Evolutionary conservation across 2,329 filamentous ascomycete species (phyloP), one percentile per base, ranked within the genome.

Genomic region (Colletotrichum liaoningense): DNA sequence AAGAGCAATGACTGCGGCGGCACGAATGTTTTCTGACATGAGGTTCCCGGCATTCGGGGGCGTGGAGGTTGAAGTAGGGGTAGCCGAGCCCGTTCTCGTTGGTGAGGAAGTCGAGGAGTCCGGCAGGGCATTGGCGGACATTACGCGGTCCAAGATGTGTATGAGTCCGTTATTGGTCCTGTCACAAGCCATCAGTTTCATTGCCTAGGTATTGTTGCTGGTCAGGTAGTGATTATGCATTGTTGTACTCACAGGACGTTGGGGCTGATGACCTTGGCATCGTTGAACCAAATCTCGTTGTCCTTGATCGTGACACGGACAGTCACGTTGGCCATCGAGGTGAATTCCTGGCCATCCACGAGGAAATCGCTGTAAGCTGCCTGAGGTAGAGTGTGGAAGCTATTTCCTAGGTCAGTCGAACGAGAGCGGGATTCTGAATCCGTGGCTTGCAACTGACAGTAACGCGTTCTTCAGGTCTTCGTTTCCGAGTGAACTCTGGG

Each of bases 101-200:
- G 65, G 54, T 19, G 42, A 52, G 28, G 69, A 30, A 16, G 69
- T 69, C 14, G 63, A 60, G 2, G 72, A 67, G 62, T 56, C 60
- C 33, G 38, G 62, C 69, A 42, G 38, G 16, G 58, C 74, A 26
- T 74, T 62, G 4, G 55, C 28, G 5, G 75, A 67, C 76, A 78
- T 74, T 14, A 78, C 69, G 33, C 73, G 75, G 75, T 78, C 77
- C 28, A 78, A 59, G 24, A 78, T 73, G 46, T 78, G 77, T 24
- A 78, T 76, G 1, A 78, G 68, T 9, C 77, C 77, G 30, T 78
- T 78, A 56, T 78, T 76, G 9, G 77, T 78, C 64, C 75, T 76
- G 46, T 28, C 33, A 19, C 7, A 5, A 12, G 9, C 28, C 14
- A 24, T 54, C 3, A 24, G n/a, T 12, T 33, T 63, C 24, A 33